Evolutionary conservation across 78 protist genomes (phyloP).

Genomic region (Tieghemostelium lacteum): DNA sequence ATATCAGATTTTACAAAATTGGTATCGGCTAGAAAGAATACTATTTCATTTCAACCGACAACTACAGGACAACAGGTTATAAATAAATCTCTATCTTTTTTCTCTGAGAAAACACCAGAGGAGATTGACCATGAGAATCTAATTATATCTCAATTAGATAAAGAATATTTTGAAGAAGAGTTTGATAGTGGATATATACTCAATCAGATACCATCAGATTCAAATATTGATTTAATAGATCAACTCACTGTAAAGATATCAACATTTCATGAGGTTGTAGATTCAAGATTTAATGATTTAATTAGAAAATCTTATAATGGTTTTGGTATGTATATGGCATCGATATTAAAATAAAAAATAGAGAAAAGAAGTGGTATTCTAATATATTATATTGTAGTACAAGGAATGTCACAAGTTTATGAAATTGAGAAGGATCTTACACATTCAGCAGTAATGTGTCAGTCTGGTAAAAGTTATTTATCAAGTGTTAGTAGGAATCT

Average conservation of each 20-base stretch:
- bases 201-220: constrained; percentile 13
- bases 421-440: constrained; percentile 66
- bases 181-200: constrained; percentile 28
- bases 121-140: constrained; percentile 32
- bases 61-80: neutral
- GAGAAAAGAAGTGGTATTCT: neutral
- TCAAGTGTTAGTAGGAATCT: constrained; percentile 22
- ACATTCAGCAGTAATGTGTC: constrained; percentile 69
- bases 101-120: constrained; percentile 31
- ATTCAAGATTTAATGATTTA: constrained; percentile 65
- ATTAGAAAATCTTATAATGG: constrained; percentile 69
- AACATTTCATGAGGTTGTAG: constrained; percentile 60
- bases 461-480: constrained; percentile 45
- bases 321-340: constrained; percentile 19
- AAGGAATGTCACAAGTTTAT: constrained; percentile 79
- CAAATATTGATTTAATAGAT: constrained; percentile 27
- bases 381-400: neutral
- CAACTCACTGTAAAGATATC: constrained; percentile 31
- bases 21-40: constrained; percentile 13
- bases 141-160: constrained; percentile 25
- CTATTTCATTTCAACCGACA: neutral
- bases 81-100: neutral
- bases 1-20: constrained; percentile 28
- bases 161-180: constrained; percentile 24
- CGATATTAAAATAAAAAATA: neutral